Evolutionary conservation across 805 yeast species (phyloP).

Genomic region (Candida multigemmis): DNA sequence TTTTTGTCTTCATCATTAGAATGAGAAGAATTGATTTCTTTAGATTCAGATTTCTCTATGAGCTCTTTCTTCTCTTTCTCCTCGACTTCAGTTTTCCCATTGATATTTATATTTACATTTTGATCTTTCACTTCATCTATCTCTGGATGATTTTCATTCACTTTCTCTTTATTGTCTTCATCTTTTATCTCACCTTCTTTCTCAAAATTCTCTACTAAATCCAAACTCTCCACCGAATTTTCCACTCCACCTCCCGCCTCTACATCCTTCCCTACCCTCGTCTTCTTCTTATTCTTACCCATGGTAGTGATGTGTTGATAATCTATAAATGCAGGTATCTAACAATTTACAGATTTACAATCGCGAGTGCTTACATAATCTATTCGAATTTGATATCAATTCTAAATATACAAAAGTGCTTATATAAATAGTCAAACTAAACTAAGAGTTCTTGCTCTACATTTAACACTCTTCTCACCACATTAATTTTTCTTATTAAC

Average conservation of each 20-base stretch:
- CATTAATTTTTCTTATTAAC: not conserved
- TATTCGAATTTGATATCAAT: too few species aligned
- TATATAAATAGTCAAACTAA: too few species aligned
- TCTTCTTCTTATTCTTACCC: conserved; percentile 11
- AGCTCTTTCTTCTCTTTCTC: not conserved
- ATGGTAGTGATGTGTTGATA: too few species aligned
- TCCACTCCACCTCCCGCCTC: conserved; percentile 1
- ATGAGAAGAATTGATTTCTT: conserved; percentile 6
- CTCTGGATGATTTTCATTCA: not conserved
- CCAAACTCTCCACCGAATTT: not conserved
- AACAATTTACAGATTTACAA: too few species aligned
- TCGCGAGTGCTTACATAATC: too few species aligned
- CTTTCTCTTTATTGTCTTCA: not conserved
- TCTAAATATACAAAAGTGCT: too few species aligned
- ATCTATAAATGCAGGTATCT: too few species aligned
- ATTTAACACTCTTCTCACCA: not conserved
- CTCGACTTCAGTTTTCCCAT: not conserved
- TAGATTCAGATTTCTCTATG: conserved; percentile 7
- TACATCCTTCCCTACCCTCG: conserved; percentile 1
- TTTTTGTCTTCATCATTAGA: conserved; percentile 8
- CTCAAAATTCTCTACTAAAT: not conserved
- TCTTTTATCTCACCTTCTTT: not conserved
- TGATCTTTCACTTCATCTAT: conserved; percentile 1
- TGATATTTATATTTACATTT: conserved; percentile 1
- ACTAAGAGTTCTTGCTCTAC: too few species aligned